phyloP scores from a whole-genome alignment of 345 rosid species.

The Brassica juncea region DNA sequence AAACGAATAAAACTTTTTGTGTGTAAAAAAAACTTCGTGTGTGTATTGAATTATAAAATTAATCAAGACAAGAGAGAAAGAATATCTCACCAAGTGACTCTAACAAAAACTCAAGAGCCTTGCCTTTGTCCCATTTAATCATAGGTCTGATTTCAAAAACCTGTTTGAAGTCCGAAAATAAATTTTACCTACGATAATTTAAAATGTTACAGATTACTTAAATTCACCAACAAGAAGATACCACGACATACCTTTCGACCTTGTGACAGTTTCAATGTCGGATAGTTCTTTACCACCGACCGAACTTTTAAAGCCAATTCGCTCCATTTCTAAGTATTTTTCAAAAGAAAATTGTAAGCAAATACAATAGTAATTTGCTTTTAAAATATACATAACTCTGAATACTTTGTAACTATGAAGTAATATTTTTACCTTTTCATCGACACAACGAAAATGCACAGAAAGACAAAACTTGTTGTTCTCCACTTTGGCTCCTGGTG shows the following conservation, averaged over 20 bases:
- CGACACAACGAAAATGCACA: constrained; percentile 87
- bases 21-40: not conserved
- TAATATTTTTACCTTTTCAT: constrained; percentile 57
- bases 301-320: constrained; percentile 68
- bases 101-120: constrained; percentile 90
- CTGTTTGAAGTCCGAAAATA: constrained; percentile 42
- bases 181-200: not conserved
- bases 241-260: constrained; percentile 75
- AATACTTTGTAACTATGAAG: not conserved
- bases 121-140: constrained; percentile 97
- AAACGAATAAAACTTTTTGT: not conserved
- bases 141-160: constrained; percentile 88
- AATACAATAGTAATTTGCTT: not conserved
- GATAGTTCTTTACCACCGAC: constrained; percentile 65
- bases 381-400: not conserved
- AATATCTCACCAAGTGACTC: constrained; percentile 78
- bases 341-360: not conserved
- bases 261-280: constrained; percentile 64
- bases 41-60: not conserved
- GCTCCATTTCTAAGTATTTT: constrained; percentile 63
- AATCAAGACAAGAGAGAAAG: not conserved
- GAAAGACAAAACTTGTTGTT: constrained; percentile 92
- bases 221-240: constrained; percentile 4
- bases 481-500: constrained; percentile 81
- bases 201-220: not conserved